Conservation (phyloP, 2,329 filamentous ascomycete species). For the Sarocladium strictum region DNA sequence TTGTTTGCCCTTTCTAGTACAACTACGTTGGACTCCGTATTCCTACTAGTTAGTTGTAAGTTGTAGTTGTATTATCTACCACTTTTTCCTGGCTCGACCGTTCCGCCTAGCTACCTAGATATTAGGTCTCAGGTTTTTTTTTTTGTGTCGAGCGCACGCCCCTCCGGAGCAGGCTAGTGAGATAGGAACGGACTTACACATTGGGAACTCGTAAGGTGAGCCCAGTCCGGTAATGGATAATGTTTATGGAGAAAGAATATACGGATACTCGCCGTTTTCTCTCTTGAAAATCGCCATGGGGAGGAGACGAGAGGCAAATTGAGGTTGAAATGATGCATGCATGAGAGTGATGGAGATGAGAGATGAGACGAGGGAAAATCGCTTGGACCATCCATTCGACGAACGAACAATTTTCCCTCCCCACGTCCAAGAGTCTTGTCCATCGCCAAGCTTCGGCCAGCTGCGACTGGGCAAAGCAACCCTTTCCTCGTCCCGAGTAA, state of each 20-base stretch:
- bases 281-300: too few species aligned
- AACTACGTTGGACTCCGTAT: too few species aligned
- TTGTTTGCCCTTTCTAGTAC: too few species aligned
- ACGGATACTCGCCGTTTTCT: background rate
- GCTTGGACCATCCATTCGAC: background rate
- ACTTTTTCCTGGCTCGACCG: too few species aligned
- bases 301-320: background rate
- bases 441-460: background rate
- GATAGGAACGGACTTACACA: background rate
- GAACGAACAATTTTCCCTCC: background rate
- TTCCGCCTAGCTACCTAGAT: too few species aligned
- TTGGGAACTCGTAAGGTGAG: constrained; percentile 1
- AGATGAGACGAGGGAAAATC: background rate
- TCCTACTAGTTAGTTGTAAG: too few species aligned
- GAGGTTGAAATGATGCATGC: too few species aligned
- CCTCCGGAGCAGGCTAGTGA: background rate
- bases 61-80: too few species aligned
- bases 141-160: background rate
- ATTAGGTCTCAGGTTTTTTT: too few species aligned
- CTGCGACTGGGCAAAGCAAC: background rate
- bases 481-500: too few species aligned
- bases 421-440: constrained; percentile 9
- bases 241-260: background rate
- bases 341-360: too few species aligned
- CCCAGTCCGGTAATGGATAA: too few species aligned